Base-by-base conservation (phyloP, 1,139 yeast genomes). In the Kurtzmaniella natalensis region DNA sequence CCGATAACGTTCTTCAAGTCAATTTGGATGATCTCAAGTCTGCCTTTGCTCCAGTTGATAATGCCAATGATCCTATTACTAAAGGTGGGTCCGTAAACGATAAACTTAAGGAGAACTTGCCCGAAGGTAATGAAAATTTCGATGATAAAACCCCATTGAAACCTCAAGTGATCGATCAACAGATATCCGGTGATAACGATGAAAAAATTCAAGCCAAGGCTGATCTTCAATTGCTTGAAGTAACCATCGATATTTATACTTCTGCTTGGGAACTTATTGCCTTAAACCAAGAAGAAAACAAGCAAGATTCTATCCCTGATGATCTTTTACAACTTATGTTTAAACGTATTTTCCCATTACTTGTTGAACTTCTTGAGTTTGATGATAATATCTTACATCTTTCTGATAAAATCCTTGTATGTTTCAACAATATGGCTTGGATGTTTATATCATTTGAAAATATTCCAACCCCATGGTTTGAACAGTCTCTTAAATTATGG, bases 381-480 rank as follows among this genome's bases (percentile, higher is more conserved):
- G 59, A 58, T 21, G 39, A 51, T 5, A 48, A 51, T 11, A 37
- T 45, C 3, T 47, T 67, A 6, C 61, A 60, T 29, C 65, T 78
- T 37, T 54, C 71, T 20, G 66, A 75, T 18, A 76, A 83, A 45
- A 68, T 80, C 2, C 59, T 85, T 35, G 69, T 76, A 13, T 78
- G 85, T 11, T 66, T 87, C 50, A 87, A 86, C 55, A 89, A 89
- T 46, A 54, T 80, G 36, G 53, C 74, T 23, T 78, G 87, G 81
- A 61, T 78, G 30, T 52, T 71, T 43, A 49, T 65, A 25, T 51
- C 66, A 26, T 42, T 54, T 40, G 53, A 57, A 30, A 27, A 51
- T 4, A 44, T 67, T n/a, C 67, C 74, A 1, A 55, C 58, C 2
- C 51, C 43, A 28, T 69, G 76, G 70, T 60, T 42, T 39, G 55